phyloP scores from a whole-genome alignment of 345 rosid species.

The Murraya paniculata region DNA sequence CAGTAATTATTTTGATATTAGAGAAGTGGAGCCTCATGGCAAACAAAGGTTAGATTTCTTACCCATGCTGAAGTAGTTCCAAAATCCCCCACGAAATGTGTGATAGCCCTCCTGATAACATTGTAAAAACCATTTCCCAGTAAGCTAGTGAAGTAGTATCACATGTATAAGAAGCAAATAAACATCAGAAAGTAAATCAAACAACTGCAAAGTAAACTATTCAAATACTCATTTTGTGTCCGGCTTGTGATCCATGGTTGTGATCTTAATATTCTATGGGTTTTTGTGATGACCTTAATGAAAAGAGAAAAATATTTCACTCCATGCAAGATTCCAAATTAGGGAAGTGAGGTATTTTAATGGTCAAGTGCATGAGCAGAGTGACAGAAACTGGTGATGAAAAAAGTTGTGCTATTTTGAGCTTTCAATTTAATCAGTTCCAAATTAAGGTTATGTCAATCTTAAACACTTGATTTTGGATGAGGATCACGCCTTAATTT shows the following conservation, averaged over 20 bases:
- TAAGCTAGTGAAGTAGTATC: slow-evolving; percentile 5
- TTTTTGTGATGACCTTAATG: neutral
- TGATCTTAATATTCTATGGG: neutral
- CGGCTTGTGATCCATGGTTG: neutral
- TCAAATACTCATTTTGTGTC: neutral
- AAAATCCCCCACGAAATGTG: slow-evolving; percentile 79
- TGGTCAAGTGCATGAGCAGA: neutral
- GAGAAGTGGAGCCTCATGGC: neutral
- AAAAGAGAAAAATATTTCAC: neutral
- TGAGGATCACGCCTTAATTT: neutral
- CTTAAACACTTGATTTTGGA: neutral
- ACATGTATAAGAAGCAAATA: neutral
- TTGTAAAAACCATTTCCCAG: neutral
- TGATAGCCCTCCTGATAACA: slow-evolving; percentile 56
- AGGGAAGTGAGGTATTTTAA: neutral
- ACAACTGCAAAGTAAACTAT: neutral
- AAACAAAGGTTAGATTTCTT: slow-evolving; percentile 20
- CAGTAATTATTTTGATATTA: neutral
- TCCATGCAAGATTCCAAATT: neutral
- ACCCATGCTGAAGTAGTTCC: slow-evolving; percentile 89
- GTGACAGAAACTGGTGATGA: neutral
- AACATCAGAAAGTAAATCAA: slow-evolving; percentile 6
- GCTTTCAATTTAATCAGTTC: neutral
- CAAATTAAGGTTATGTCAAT: neutral
- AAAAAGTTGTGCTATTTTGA: neutral